phyloP scores from a whole-genome alignment of 176 grass and related monocot species.

The Olyra latifolia region DNA sequence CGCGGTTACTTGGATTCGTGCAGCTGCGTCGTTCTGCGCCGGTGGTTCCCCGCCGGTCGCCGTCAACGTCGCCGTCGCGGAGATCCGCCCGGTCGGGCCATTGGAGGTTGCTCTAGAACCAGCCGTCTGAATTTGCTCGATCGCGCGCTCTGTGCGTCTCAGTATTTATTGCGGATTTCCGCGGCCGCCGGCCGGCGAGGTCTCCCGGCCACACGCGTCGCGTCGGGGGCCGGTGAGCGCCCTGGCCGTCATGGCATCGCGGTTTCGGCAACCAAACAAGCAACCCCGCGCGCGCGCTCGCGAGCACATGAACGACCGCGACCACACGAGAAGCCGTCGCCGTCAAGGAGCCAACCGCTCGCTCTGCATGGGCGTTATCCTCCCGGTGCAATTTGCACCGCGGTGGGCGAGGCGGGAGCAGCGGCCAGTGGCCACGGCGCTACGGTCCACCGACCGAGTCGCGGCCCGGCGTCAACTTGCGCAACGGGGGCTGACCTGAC shows the following conservation, averaged over 20 bases:
- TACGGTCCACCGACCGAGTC: slow-evolving; percentile 36
- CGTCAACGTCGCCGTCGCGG: slow-evolving; percentile 30
- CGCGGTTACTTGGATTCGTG: not conserved
- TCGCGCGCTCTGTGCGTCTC: not conserved
- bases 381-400: slow-evolving; percentile 44
- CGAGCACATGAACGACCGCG: slow-evolving; percentile 43
- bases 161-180: not conserved
- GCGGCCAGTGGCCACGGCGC: slow-evolving; percentile 11
- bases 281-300: not conserved
- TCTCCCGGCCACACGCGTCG: slow-evolving; percentile 23
- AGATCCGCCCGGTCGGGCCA: slow-evolving; percentile 30
- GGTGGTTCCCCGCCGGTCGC: not conserved
- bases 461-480: not conserved
- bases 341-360: not conserved
- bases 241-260: slow-evolving; percentile 42
- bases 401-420: not conserved
- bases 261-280: not conserved
- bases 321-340: slow-evolving; percentile 43
- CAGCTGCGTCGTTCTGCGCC: slow-evolving; percentile 6
- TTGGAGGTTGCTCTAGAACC: slow-evolving; percentile 44
- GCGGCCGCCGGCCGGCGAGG: not conserved
- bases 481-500: not conserved
- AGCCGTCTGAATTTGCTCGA: not conserved
- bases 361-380: not conserved
- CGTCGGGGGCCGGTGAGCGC: slow-evolving; percentile 4